Base-by-base conservation (phyloP, 306 rosid species). In the Pterocarpus macrocarpus region DNA sequence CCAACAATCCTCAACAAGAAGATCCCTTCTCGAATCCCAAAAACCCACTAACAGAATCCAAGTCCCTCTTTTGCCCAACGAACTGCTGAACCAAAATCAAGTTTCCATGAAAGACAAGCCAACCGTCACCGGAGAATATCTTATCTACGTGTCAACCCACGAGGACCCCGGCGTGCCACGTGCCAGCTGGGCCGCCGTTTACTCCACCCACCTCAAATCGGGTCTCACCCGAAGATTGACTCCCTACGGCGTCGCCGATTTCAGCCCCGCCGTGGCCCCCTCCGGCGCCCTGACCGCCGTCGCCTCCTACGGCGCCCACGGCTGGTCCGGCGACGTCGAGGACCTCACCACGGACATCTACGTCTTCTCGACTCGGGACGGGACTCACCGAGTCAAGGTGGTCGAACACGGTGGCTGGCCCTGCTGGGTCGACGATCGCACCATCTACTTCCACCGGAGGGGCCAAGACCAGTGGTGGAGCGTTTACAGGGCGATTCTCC, bases 341-440 rank as follows among this genome's bases (percentile, higher is more conserved):
- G 98, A 92, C 15, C 90, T 95, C 64, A 85, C 92, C 7, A 92
- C 98, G 2, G 92, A 91, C 64, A 88, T 95, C 78, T 95, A 90
- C 36, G 81, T 91, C 17, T 92, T 90, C 81, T 73, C 78, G 11
- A 92, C 98, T 73, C 83, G 83, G 3, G 98, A 95, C 16, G 97
- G 97, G 14, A 81, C 88, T 70, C 85, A 64, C 0, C 87, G 97
- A 74, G 82, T 88, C 16, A 95, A 90, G 84, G 84, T 88, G 1
- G 92, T 89, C 1, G 89, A 91, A 2, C 97, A 91, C 83, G 97
- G 97, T n/a, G 99, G 99, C 30, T 95, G 99, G 99, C 97, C 99
- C 2, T 8, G 85, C 12, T 95, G 97, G 97, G 83, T 78, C 1
- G 96, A 93, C 50, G 99, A 93, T 36, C 89, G 88, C 1, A 95